A percentile compares a stretch with the other conserved stretches of the same genome.
Evolutionary conservation across 2,329 filamentous ascomycete genomes (phyloP).

Genomic region (Dactylellina parvicollis): DNA sequence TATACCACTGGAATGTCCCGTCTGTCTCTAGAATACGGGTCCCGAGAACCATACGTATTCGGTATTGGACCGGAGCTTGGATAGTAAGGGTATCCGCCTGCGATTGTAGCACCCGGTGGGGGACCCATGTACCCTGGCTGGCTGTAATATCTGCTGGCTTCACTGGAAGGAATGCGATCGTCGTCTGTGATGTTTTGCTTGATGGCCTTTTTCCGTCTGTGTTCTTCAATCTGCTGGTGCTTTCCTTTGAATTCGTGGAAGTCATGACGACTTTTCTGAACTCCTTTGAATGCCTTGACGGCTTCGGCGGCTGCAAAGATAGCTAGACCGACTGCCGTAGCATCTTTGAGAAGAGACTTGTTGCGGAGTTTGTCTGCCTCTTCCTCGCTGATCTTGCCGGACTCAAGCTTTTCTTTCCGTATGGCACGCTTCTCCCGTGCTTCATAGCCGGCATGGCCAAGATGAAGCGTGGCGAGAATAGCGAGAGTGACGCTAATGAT

Average conservation of each 20-base stretch:
- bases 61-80: slow-evolving; percentile 41
- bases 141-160: slow-evolving; percentile 37
- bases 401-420: slow-evolving; percentile 46
- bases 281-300: slow-evolving; percentile 34
- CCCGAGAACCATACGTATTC: slow-evolving; percentile 13
- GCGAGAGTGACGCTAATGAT: slow-evolving; percentile 49
- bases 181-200: neutral
- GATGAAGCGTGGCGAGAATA: slow-evolving; percentile 44
- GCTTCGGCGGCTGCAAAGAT: slow-evolving; percentile 43
- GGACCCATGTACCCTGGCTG: slow-evolving; percentile 49
- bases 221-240: slow-evolving; percentile 37
- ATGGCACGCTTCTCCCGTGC: slow-evolving; percentile 36
- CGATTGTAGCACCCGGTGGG: slow-evolving; percentile 22
- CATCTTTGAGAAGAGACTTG: slow-evolving; percentile 44
- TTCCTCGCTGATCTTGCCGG: slow-evolving; percentile 39
- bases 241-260: slow-evolving; percentile 31
- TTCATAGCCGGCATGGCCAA: slow-evolving; percentile 42
- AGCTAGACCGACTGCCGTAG: slow-evolving; percentile 42
- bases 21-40: slow-evolving; percentile 34
- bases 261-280: slow-evolving; percentile 16
- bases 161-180: neutral
- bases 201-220: slow-evolving; percentile 33
- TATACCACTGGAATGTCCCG: slow-evolving; percentile 54
- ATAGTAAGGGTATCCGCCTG: slow-evolving; percentile 33
- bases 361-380: slow-evolving; percentile 33